phyloP scores from a whole-genome alignment of 2,329 filamentous ascomycete species.

The Alternaria dauci region DNA sequence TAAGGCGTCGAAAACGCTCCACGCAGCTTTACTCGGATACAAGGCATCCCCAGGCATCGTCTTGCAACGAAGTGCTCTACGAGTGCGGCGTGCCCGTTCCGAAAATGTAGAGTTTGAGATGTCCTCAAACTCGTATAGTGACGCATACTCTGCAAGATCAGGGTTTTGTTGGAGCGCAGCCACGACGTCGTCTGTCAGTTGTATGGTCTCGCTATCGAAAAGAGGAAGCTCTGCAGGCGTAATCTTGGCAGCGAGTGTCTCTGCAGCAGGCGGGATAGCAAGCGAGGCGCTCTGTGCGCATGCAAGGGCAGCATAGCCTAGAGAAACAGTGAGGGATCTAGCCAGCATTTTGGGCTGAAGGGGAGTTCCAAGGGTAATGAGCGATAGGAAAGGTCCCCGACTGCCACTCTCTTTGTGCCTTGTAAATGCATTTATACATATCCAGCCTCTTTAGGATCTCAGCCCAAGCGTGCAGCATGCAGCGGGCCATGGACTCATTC shows the following conservation, averaged over 20 bases:
- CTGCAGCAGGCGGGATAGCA: constrained; percentile 36
- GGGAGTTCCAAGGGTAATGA: neutral
- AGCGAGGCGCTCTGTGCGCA: constrained; percentile 30
- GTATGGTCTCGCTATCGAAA: constrained; percentile 32
- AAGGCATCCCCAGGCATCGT: constrained; percentile 39
- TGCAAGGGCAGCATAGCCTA: constrained; percentile 25
- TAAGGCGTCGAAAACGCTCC: constrained; percentile 33
- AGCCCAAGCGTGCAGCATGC: neutral
- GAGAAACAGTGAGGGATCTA: constrained; percentile 19
- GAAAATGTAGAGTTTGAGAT: constrained; percentile 19
- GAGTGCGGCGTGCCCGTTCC: constrained; percentile 18
- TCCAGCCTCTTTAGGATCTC: neutral
- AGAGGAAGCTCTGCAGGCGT: constrained; percentile 33
- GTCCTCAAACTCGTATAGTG: constrained; percentile 50
- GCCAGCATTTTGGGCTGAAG: constrained; percentile 26
- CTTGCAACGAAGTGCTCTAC: constrained; percentile 33
- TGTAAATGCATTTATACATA: neutral
- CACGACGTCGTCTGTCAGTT: constrained; percentile 39
- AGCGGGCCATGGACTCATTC: neutral
- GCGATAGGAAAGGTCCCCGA: neutral
- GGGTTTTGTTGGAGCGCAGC: constrained; percentile 26
- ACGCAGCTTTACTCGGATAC: constrained; percentile 32
- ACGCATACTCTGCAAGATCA: constrained; percentile 30
- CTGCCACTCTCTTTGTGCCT: neutral
- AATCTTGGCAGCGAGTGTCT: constrained; percentile 28